Evolutionary conservation across 768 basidiomycete species (phyloP), one percentile per base, ranked within the genome.

Genomic region (Pseudohyphozyma bogoriensis): DNA sequence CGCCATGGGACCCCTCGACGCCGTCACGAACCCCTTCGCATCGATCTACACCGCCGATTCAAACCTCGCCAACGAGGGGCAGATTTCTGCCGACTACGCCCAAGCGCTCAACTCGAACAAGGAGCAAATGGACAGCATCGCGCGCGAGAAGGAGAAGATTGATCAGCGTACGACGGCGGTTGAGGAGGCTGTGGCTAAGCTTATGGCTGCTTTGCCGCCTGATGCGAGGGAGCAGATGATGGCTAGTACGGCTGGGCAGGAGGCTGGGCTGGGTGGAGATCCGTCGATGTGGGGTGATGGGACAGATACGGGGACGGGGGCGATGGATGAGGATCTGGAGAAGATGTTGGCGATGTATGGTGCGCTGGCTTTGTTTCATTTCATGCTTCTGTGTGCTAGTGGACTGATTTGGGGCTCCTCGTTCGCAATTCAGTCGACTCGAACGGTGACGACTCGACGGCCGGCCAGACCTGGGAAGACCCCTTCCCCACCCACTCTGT

Each of bases 301-400:
- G n/a, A n/a, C n/a, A 31, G 52, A 39, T 24, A 24, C 24, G 13
- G 13, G 26, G 37, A 28, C 6, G 11, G 16, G 37, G 37, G 40
- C 22, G n/a, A 35, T 12, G 29, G 57, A 59, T 39, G 28, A 57
- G 8, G 65, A 67, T 31, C 31, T 63, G 24, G 65, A 63, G 42
- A 60, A 60, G 53, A 49, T 67, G 36, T 18, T 67, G 28, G 59
- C 59, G n/a, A 62, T 63, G 56, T 63, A 60, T 40, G 55, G 58
- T 51, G 54, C 54, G 46, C 36, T 22, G 24, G 24, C 12, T 2
- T 15, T 35, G 9, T 51, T 10, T 22, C 50, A 12, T 26, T 26
- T 4, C 20, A 24, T 0, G 4, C 6, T 10, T 37, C 4, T 16
- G 1, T 16, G 22, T 1, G 28, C 39, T n/a, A 2, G 32, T 11